Base-by-base conservation (phyloP, 2,329 filamentous ascomycete species). In the Colletotrichum ledebouriae region DNA sequence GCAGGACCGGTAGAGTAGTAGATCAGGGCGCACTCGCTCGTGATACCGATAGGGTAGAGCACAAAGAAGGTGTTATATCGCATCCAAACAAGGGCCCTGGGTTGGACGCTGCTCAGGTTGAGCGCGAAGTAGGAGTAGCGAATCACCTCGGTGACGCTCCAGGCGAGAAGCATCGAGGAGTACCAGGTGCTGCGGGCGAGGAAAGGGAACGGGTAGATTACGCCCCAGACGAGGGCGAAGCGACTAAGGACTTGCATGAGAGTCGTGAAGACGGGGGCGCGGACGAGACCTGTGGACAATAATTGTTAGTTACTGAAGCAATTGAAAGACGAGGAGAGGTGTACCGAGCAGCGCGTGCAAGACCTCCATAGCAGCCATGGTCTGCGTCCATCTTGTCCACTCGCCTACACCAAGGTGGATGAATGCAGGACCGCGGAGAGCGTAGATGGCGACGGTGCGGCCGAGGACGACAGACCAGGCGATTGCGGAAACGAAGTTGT, bases 31-130 rank as follows among this genome's bases (percentile, higher is more conserved):
- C 92, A 93, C 85, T 99, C 96, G 81, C 92, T 96, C 46, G 87
- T 85, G 76, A 98, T 98, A 47, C 96, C 96, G 68, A 98, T 78
- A 1, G 96, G 96, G 81, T 99, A 99, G 22, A 99, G 87, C 42
- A 98, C 82, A 75, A 93, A 94, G 81, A 99, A 99, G 7, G 93
- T 94, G 79, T 97, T 97, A 81, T 98, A 94, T 74, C 94, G 86
- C 79, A 97, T 83, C 92, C 94, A 97, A 42, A 89, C 89, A 76
- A 97, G 86, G 68, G 85, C 82, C 0, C 75, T 77, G 0, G 94
- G 93, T 34, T 92, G 87, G 68, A 81, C 77, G 33, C 87, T 85
- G 71, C 84, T 82, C 37, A 96, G 86, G 73, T 89, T 89, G 74
- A 94, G 85, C 41, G 92, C 92, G 78, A 98, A 98, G 85, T 93